These are phyloP conservation scores for Myxozyma sirexii DNA, from an alignment of 805 yeast species.

Conservation along the genomic window DNA sequence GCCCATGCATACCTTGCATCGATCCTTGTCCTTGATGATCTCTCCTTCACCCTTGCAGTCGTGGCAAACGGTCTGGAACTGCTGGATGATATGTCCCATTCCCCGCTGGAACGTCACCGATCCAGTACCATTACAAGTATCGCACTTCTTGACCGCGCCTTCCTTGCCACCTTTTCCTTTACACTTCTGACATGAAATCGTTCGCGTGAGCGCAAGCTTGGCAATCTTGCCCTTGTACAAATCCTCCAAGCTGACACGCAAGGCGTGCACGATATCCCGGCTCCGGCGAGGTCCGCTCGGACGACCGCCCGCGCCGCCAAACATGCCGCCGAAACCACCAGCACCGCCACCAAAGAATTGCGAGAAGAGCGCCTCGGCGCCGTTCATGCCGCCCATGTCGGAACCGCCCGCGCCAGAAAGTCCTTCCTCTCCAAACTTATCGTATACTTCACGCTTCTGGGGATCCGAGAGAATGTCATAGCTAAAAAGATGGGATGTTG, in stretches of 20 bases:
- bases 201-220: constrained; percentile 90
- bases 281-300: constrained; percentile 39
- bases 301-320: constrained; percentile 44
- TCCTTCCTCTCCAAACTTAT: constrained; percentile 92
- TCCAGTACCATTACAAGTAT: constrained; percentile 90
- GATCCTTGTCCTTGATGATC: constrained; percentile 79
- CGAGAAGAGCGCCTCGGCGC: constrained; percentile 72
- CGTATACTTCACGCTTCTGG: constrained; percentile 86
- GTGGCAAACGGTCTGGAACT: constrained; percentile 94
- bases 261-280: constrained; percentile 86
- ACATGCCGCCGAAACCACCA: constrained; percentile 45
- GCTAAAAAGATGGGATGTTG: constrained; percentile 6
- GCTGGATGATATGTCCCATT: constrained; percentile 99
- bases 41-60: constrained; percentile 92
- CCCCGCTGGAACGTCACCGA: constrained; percentile 89
- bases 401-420: constrained; percentile 75
- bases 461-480: constrained; percentile 83
- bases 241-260: constrained; percentile 86
- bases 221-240: constrained; percentile 91
- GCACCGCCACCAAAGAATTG: constrained; percentile 86
- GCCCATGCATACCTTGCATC: constrained; percentile 86
- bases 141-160: constrained; percentile 84
- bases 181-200: constrained; percentile 83
- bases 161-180: constrained; percentile 96
- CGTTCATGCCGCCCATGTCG: constrained; percentile 66